Evolutionary conservation across 2,329 filamentous ascomycete genomes (phyloP), one percentile per base, ranked within the genome.

Genomic region (Arthrobotrys iridis): DNA sequence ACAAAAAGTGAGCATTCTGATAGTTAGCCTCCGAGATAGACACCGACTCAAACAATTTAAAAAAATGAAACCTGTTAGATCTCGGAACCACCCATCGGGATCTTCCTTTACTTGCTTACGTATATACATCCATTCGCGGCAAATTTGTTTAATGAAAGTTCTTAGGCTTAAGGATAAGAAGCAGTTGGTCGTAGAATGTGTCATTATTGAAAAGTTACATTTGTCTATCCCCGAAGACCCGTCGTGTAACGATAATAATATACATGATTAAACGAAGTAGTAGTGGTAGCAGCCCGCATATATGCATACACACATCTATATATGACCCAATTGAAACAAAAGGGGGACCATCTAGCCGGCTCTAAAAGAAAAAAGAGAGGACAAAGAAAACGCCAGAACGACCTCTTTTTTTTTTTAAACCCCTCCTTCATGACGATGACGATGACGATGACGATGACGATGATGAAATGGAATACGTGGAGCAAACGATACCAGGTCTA

Each of bases 231-330:
- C n/a, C 40, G 33, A 60, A 62, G 50, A 55, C n/a, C 35, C 26
- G 18, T 28, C 52, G 64, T 67, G 64, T 67, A 67, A 67, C 52
- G 52, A 40, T 60, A 68, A 37, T 70, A 62, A 63, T 70, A 63
- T 70, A 70, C 55, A 62, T 28, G 28, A 60, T 60, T 50, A 33
- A 30, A 7, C 18, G 20, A 26, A 15, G 28, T 15, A n/a, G 13
- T 15, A 11, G 43, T 30, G 46, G 4, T n/a, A 50, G 13, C 15
- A 18, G 22, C 26, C 11, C n/a, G 15, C 41, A 43, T 50, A 40
- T 48, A 68, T 59, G 24, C 30, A 28, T 40, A 26, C 35, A 26
- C 35, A 41, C 55, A 22, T 62, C 48, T 68, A 50, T 35, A 13
- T 30, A 13, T 46, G 26, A 46, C 28, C 30, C 11, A 37, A 13